phyloP scores from a whole-genome alignment of 495 filamentous ascomycete genomes.

The Peziza echinospora region DNA sequence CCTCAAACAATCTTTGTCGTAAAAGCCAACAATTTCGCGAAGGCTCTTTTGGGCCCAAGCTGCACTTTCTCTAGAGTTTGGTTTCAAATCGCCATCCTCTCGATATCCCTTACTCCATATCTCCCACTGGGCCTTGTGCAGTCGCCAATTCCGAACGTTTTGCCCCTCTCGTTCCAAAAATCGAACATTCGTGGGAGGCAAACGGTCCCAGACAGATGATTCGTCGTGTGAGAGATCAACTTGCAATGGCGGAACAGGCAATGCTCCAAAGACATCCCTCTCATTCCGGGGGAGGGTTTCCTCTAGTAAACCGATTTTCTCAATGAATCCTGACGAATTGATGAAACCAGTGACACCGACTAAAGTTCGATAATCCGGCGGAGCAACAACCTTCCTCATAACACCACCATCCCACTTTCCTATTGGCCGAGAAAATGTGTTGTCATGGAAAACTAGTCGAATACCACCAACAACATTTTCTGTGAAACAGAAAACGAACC shows the following conservation, averaged over 20 bases:
- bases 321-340: conserved; percentile 20
- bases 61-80: too few species aligned
- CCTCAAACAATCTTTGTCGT: conserved; percentile 13
- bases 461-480: conserved; percentile 15
- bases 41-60: conserved; percentile 4
- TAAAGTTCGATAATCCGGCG: conserved; percentile 5
- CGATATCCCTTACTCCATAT: conserved; percentile 15
- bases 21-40: conserved; percentile 17
- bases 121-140: conserved; percentile 18
- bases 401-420: conserved; percentile 16
- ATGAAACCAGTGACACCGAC: conserved; percentile 20
- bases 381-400: conserved; percentile 14
- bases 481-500: conserved; percentile 19
- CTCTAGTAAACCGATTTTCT: conserved; percentile 20
- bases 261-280: conserved; percentile 6
- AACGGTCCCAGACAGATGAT: conserved; percentile 17
- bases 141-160: conserved; percentile 17
- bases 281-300: conserved; percentile 5
- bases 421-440: conserved; percentile 5
- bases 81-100: conserved; percentile 5
- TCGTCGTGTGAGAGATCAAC: conserved; percentile 17
- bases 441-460: conserved; percentile 14
- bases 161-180: conserved; percentile 17
- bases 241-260: conserved; percentile 7
- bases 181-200: conserved; percentile 10